Percentiles rank a stretch among this genome's conserved stretches.
These are phyloP conservation scores for Suillus alpinus DNA, from an alignment of 768 basidiomycete genomes.

Conservation along the genomic window DNA sequence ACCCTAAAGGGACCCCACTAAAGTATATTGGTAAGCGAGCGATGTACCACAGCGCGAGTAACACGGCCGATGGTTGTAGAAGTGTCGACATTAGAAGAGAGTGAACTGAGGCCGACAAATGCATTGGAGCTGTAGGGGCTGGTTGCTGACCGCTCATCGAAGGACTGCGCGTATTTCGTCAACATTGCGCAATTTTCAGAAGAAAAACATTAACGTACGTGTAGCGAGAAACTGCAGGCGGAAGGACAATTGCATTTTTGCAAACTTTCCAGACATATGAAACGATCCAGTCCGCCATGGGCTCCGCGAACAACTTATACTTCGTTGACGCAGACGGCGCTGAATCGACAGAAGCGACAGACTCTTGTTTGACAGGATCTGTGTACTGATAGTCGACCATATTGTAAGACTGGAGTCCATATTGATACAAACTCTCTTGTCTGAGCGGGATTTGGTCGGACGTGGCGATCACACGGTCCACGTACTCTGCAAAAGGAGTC, in stretches of 20 bases:
- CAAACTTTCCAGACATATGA: constrained; percentile 82
- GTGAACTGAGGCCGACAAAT: constrained; percentile 60
- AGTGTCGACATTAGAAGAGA: constrained; percentile 75
- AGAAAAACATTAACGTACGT: constrained; percentile 43
- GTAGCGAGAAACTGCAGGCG: constrained; percentile 48
- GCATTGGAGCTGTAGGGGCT: constrained; percentile 39
- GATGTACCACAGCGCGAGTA: constrained; percentile 82
- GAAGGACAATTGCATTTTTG: constrained; percentile 65
- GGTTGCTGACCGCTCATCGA: constrained; percentile 28
- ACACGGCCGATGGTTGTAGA: constrained; percentile 76
- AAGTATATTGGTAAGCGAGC: constrained; percentile 72
- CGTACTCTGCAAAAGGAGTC: constrained; percentile 75
- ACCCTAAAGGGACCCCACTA: constrained; percentile 46
- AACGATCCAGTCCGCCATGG: constrained; percentile 77
- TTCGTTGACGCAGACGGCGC: constrained; percentile 39
- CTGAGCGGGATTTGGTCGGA: constrained; percentile 20
- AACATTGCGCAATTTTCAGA: constrained; percentile 6
- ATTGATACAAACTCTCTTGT: constrained; percentile 21
- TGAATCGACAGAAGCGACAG: constrained; percentile 39
- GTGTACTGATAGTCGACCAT: constrained; percentile 2
- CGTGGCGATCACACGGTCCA: constrained; percentile 67
- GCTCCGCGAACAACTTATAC: constrained; percentile 74
- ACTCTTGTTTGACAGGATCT: constrained; percentile 15
- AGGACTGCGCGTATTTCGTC: constrained; percentile 17
- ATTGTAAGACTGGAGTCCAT: constrained; percentile 16